phyloP scores from a whole-genome alignment of 257 asterid genomes.

The Lithospermum erythrorhizon region DNA sequence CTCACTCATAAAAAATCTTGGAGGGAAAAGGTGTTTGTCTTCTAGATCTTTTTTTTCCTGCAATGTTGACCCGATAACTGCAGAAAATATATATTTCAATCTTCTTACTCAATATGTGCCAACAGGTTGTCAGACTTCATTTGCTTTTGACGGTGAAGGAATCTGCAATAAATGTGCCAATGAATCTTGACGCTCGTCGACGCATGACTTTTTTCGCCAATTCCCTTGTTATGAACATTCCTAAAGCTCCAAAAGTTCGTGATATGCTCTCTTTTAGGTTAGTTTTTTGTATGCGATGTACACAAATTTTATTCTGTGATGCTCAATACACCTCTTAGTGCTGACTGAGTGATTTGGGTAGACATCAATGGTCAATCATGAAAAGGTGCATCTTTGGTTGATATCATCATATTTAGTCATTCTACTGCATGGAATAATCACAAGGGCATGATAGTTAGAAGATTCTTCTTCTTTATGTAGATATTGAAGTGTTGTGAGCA shows the following conservation, averaged over 20 bases:
- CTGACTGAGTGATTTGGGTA: not conserved
- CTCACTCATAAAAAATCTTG: constrained; percentile 45
- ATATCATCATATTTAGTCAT: not conserved
- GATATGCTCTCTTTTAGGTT: constrained; percentile 95
- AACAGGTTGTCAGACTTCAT: constrained; percentile 80
- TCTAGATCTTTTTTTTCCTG: constrained; percentile 10
- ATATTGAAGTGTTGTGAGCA: too few relatives aligned
- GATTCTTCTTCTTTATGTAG: too few relatives aligned
- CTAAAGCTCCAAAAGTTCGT: constrained; percentile 85
- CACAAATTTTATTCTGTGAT: constrained; percentile 7
- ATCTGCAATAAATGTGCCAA: constrained; percentile 90
- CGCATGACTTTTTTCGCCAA: constrained; percentile 89
- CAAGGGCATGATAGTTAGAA: not conserved
- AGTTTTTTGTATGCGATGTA: constrained; percentile 24
- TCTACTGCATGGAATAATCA: not conserved
- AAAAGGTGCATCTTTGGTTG: not conserved
- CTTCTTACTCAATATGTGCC: constrained; percentile 3
- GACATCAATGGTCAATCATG: not conserved
- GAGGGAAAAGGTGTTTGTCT: constrained; percentile 88
- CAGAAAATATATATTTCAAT: not conserved
- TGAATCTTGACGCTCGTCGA: constrained; percentile 88
- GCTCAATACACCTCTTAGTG: constrained; percentile 5
- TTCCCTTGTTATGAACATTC: constrained; percentile 93
- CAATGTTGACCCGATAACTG: not conserved
- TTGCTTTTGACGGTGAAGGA: constrained; percentile 92